phyloP scores from a whole-genome alignment of 2,329 filamentous ascomycete genomes.

The Diaporthe sp. region DNA sequence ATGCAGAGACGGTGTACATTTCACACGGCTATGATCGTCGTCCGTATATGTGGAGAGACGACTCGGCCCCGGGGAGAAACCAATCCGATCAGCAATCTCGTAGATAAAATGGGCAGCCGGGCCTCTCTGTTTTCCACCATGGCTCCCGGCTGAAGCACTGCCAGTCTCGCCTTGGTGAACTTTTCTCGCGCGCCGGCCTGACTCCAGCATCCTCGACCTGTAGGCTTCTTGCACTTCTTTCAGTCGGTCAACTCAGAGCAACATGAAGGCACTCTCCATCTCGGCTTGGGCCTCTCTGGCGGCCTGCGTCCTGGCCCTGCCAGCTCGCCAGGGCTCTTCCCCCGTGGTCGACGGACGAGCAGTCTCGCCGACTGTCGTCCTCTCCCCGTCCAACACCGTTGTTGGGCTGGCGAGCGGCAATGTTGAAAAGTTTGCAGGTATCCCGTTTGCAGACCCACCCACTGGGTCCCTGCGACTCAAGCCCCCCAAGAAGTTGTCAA shows the following conservation, averaged over 20 bases:
- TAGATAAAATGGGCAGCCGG: conserved; percentile 16
- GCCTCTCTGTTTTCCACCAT: neutral
- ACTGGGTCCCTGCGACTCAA: conserved; percentile 76
- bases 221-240: neutral
- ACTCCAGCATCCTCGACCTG: neutral
- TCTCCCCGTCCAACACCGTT: conserved; percentile 68
- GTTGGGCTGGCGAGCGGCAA: conserved; percentile 59
- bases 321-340: conserved; percentile 17
- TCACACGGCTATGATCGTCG: neutral
- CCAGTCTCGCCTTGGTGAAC: conserved; percentile 1
- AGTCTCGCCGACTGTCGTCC: conserved; percentile 63
- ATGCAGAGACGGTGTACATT: conserved; percentile 10
- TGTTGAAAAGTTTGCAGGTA: conserved; percentile 80
- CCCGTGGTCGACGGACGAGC: conserved; percentile 34
- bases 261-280: conserved; percentile 28
- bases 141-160: neutral
- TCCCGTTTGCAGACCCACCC: conserved; percentile 82
- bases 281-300: conserved; percentile 12
- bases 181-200: neutral
- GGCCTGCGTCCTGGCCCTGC: conserved; percentile 28
- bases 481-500: conserved; percentile 74
- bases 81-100: neutral
- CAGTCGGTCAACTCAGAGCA: neutral
- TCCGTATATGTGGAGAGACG: conserved; percentile 5
- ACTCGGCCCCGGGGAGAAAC: neutral